Evolutionary conservation across 352 stramenopile species (phyloP), one percentile per base, ranked within the genome.

Genomic region (Plasmopara viticola): DNA sequence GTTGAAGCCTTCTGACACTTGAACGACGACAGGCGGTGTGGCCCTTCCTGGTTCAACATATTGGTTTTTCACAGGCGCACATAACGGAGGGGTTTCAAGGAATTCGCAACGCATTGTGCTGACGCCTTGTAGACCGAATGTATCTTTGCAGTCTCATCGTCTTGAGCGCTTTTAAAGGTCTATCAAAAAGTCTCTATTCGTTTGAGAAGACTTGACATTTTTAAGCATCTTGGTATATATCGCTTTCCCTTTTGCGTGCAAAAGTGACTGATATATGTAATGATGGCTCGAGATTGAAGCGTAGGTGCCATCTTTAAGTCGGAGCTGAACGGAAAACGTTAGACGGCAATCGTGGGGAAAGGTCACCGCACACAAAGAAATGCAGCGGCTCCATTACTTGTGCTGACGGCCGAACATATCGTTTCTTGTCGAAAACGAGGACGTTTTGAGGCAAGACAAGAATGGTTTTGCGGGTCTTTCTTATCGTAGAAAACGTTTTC

Each of bases 341-440:
- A 25, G 1, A 25, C 20, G 20, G 20, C 20, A 25, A 25, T 25
- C 20, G 20, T 25, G 20, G 20, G n/a, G 20, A 25, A 25, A 25
- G 20, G 20, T 25, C 20, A 25, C 20, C 20, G 33, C 33, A 38
- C 33, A 38, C 33, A 38, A 38, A 14, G 13, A 38, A 25, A 30
- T 33, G 28, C 18, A 47, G 41, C 18, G 41, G 18, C 41, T 34
- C 41, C 1, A 46, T 29, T n/a, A 20, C 40, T 40, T 50, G 28
- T 31, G 18, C 40, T 39, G 39, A 40, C 42, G 20, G 20, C 20
- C 20, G 20, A 25, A 25, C 20, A 53, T 45, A 64, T 56, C 45
- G 57, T 64, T 64, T 64, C 45, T 49, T 29, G 51, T 30, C 25
- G 0, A 44, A 64, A 50, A 62, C 18, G 46, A 25, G 48, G 58